Evolutionary conservation across 352 stramenopile species (phyloP).

Genomic region (Phytophthora colocasiae): DNA sequence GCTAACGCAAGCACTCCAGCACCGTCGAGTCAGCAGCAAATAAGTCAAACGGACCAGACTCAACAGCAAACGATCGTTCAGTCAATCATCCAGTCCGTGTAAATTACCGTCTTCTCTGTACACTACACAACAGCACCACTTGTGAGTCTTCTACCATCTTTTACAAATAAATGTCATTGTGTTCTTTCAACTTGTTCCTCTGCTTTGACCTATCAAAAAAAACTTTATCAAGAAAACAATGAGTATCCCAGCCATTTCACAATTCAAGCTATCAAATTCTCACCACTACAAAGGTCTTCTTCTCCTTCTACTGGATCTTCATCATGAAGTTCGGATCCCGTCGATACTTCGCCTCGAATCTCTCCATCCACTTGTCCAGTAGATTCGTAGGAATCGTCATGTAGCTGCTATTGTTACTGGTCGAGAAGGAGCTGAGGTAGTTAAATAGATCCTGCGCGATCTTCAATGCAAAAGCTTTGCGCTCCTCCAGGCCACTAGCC

Average conservation of each 20-base stretch:
- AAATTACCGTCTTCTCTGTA: not conserved
- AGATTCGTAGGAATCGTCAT: slow-evolving; percentile 93
- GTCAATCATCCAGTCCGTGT: slow-evolving; percentile 4
- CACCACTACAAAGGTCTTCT: not conserved
- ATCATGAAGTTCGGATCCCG: slow-evolving; percentile 94
- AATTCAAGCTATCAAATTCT: not conserved
- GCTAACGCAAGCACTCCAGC: slow-evolving; percentile 3
- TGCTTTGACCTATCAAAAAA: slow-evolving; percentile 11
- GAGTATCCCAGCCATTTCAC: not conserved
- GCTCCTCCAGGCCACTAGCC: slow-evolving; percentile 62
- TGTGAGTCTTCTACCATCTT: not conserved
- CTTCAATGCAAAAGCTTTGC: slow-evolving; percentile 90
- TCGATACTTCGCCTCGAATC: slow-evolving; percentile 90
- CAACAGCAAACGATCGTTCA: slow-evolving; percentile 4
- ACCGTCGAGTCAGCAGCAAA: slow-evolving; percentile 1
- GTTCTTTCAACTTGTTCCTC: not conserved
- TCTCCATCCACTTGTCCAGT: slow-evolving; percentile 92
- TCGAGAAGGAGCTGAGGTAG: slow-evolving; percentile 92
- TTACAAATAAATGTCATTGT: not conserved
- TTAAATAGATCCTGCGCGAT: slow-evolving; percentile 94
- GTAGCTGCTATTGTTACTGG: slow-evolving; percentile 67
- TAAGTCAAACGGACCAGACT: slow-evolving; percentile 4
- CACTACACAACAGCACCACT: not conserved
- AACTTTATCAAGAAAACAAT: not conserved
- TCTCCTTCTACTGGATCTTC: slow-evolving; percentile 58